phyloP scores from a whole-genome alignment of 345 rosid species.

The Raphanus raphanistrum region DNA sequence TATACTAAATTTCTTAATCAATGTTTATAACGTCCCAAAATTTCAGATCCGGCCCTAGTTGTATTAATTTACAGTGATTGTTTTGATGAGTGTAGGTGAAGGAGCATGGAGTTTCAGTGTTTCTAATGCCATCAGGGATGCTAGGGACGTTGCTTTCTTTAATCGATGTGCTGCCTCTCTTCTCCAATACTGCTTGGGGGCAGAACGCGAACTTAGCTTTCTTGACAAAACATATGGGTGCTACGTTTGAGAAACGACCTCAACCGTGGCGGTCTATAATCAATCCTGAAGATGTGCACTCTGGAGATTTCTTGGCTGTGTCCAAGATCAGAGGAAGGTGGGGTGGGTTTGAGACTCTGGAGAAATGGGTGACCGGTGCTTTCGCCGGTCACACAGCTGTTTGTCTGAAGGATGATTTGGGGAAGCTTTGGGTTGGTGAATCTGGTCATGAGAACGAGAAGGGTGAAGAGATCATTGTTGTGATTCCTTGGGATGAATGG shows the following conservation, averaged over 20 bases:
- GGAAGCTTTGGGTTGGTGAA: slow-evolving; percentile 99
- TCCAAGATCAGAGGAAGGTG: slow-evolving; percentile 97
- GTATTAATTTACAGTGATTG: neutral
- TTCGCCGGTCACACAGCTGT: slow-evolving; percentile 99
- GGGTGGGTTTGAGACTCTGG: slow-evolving; percentile 98
- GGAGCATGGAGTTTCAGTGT: slow-evolving; percentile 90
- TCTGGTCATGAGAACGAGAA: slow-evolving; percentile 93
- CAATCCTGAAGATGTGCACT: slow-evolving; percentile 76
- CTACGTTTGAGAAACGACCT: slow-evolving; percentile 78
- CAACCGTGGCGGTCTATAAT: slow-evolving; percentile 68
- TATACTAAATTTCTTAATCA: too few relatives aligned
- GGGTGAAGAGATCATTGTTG: slow-evolving; percentile 95
- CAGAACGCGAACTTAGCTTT: slow-evolving; percentile 87
- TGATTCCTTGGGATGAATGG: slow-evolving; percentile 97
- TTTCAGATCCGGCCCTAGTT: too few relatives aligned
- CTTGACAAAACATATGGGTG: slow-evolving; percentile 86
- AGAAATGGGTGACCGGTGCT: slow-evolving; percentile 99
- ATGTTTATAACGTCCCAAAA: too few relatives aligned
- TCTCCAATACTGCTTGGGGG: slow-evolving; percentile 93
- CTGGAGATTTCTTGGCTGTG: slow-evolving; percentile 89
- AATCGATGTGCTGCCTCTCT: slow-evolving; percentile 83
- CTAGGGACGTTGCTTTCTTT: slow-evolving; percentile 81
- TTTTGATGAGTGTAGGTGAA: slow-evolving; percentile 56
- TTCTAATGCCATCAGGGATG: slow-evolving; percentile 99
- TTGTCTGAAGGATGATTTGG: slow-evolving; percentile 87